phyloP scores from a whole-genome alignment of 2,329 filamentous ascomycete species.

The Cladophialophora carrionii region DNA sequence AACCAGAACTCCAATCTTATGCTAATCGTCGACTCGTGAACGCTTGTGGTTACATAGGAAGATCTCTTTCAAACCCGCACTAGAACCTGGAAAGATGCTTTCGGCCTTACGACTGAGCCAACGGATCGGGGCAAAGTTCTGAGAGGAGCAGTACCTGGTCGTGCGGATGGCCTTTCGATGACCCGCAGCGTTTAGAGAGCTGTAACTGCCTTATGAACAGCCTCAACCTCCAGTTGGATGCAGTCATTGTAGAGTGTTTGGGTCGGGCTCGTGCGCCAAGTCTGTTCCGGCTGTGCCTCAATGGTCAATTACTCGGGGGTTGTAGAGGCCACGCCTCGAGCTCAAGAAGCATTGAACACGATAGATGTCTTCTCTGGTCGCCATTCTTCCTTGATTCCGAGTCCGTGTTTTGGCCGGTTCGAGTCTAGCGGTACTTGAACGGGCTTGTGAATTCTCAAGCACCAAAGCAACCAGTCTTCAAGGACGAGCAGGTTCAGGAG shows the following conservation, averaged over 20 bases:
- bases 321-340: neutral
- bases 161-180: neutral
- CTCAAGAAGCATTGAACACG: slow-evolving; percentile 15
- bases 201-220: neutral
- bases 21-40: neutral
- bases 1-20: neutral
- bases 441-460: slow-evolving; percentile 68
- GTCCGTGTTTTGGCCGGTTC: neutral
- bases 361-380: slow-evolving; percentile 9
- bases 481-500: slow-evolving; percentile 66
- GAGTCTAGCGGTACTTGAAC: slow-evolving; percentile 30
- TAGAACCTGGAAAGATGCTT: neutral
- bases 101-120: neutral
- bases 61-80: too few species aligned
- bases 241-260: neutral
- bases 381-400: slow-evolving; percentile 14
- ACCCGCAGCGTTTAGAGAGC: neutral
- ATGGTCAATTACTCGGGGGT: too few species aligned
- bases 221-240: neutral
- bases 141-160: neutral
- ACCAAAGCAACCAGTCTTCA: slow-evolving; percentile 70
- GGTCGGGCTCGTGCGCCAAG: neutral
- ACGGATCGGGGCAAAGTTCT: neutral
- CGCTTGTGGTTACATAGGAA: neutral
- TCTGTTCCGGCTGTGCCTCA: neutral